Base-by-base conservation (phyloP, 1,139 yeast species). In the Zygosaccharomyces sapae region DNA sequence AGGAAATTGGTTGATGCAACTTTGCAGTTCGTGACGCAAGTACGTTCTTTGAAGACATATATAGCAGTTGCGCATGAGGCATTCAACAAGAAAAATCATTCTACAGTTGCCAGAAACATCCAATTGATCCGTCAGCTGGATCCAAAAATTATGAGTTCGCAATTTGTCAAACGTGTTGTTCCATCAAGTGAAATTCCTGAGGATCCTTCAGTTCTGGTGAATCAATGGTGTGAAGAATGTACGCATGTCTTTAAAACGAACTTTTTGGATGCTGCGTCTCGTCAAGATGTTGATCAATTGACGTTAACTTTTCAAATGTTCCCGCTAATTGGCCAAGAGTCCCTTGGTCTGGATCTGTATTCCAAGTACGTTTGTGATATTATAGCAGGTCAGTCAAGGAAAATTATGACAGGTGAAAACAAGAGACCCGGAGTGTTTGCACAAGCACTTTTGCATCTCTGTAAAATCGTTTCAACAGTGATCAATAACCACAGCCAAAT, bases 171-270 rank as follows among this genome's bases (percentile, higher is more conserved):
- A 43, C 80, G 76, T 41, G 87, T 86, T 59, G 92, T 92, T n/a
- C 98, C 99, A 0, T 81, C 95, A 0, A 74, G 86, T 6, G 95
- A 87, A 46, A 75, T 89, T n/a, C 96, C 97, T 0, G 95, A 87
- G 47, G 70, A 77, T 45, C 97, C 98, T 0, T 65, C 68, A 10
- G 75, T 70, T 1, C 70, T 86, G 0, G 61, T 92, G 1, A 63
- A 69, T 1, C 72, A 71, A 13, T 87, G 95, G 78, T 75, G 79
- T 3, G 70, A 69, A 1, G 74, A 80, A 38, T 71, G 90, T 49
- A 80, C 80, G 2, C 65, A 65, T 1, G 69, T 81, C 1, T 89
- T 89, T 59, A 68, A 75, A 41, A 62, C 71, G 3, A 83, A 81
- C 55, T 94, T 92, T 65, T 74, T 74, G 39, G 74, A 73, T 33